Base-by-base conservation (phyloP, 2,329 filamentous ascomycete species). In the Clonostachys sp. region DNA sequence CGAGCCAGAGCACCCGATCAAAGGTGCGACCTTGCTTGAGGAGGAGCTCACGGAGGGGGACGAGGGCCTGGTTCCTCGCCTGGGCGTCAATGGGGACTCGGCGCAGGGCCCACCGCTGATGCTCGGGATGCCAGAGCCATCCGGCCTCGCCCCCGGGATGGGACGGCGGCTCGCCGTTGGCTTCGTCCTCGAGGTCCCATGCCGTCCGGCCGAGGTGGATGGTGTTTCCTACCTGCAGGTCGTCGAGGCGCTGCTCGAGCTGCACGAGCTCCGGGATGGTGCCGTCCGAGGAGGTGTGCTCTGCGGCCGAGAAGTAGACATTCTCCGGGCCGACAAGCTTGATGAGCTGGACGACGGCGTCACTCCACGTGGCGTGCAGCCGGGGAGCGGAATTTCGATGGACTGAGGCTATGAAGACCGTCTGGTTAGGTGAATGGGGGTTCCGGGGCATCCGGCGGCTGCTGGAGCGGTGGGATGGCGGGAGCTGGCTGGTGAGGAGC, bases 211-310 rank as follows among this genome's bases (percentile, higher is more conserved):
- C 86, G 62, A 79, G 83, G 49, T 82, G 86, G 3, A 84, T 84
- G 45, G 81, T 84, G 62, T 88, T 84, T 55, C 83, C 76, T 17
- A 87, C 76, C 34, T 78, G 80, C 48, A 89, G 72, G 59, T 78
- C 85, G 5, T 71, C 76, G 10, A 89, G 66, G 47, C 75, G 63
- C 2, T 51, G 54, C 48, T 86, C 81, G 24, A 90, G 66, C 20
- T 77, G 71, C 16, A 61, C 64, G 52, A 90, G 65, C 6, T 78
- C 79, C 14, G 68, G 74, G 61, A 88, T 88, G n/a, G 80, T 87
- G 49, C 83, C 71, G 59, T 89, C 86, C 68, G 77, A 83, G 58
- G 81, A 86, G 6, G 85, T 85, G 55, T 81, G 85, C 61, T 89
- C 86, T 49, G 80, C 77, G 33, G 89, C 74, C 50, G 79, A 82